These are phyloP conservation scores for Sugiyamaella mastotermitis DNA, from an alignment of 805 yeast genomes.

Conservation along the genomic window DNA sequence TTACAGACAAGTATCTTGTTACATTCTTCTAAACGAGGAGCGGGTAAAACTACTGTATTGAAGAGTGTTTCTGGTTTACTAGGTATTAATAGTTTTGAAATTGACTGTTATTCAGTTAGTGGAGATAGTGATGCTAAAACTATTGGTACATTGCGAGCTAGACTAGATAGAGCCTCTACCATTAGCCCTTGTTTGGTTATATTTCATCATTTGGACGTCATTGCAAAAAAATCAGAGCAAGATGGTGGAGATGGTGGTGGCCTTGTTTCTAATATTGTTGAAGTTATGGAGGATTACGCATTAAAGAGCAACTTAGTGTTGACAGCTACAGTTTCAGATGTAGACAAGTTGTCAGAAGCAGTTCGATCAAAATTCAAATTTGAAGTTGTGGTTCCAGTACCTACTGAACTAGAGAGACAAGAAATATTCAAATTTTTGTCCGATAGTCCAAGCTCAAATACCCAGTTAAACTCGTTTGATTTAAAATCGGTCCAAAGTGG, in stretches of 20 bases:
- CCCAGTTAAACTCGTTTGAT: slow-evolving; percentile 8
- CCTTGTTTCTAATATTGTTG: slow-evolving; percentile 43
- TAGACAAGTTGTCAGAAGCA: slow-evolving; percentile 60
- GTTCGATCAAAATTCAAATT: slow-evolving; percentile 67
- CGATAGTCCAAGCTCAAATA: slow-evolving; percentile 2
- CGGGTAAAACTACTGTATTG: slow-evolving; percentile 71
- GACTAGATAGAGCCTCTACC: slow-evolving; percentile 57
- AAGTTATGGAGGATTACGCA: slow-evolving; percentile 51
- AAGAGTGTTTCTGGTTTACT: slow-evolving; percentile 46
- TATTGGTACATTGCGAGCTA: slow-evolving; percentile 70
- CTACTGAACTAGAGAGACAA: slow-evolving; percentile 68
- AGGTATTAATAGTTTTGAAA: slow-evolving; percentile 60
- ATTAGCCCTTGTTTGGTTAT: slow-evolving; percentile 45
- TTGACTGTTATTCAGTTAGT: slow-evolving; percentile 64
- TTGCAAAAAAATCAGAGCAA: slow-evolving; percentile 62
- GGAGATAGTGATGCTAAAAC: slow-evolving; percentile 75
- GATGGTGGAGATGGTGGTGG: slow-evolving; percentile 38
- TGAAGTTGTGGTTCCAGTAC: slow-evolving; percentile 71
- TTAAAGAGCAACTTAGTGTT: slow-evolving; percentile 42
- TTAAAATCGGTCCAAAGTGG: slow-evolving; percentile 10
- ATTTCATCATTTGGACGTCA: slow-evolving; percentile 65
- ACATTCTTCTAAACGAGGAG: slow-evolving; percentile 63
- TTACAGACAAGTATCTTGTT: slow-evolving; percentile 60
- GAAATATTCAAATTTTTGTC: slow-evolving; percentile 51
- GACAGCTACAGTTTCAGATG: slow-evolving; percentile 61